Percentiles rank a stretch among this genome's conserved stretches.
These are phyloP conservation scores for Phytophthora capsici DNA, from an alignment of 352 stramenopile genomes.

Conservation along the genomic window DNA sequence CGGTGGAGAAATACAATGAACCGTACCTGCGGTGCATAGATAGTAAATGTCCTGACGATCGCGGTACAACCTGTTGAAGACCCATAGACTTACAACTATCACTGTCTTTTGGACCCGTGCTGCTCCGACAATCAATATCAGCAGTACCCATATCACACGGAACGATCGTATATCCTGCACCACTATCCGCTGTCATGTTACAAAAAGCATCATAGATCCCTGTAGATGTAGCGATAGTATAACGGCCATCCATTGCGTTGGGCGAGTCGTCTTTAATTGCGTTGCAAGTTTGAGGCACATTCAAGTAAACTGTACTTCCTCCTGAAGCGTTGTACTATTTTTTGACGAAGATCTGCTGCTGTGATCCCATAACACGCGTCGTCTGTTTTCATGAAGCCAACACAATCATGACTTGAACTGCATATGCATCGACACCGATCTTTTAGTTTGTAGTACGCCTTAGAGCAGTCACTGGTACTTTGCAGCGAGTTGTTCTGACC, in stretches of 20 bases:
- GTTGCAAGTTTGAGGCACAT: conserved; percentile 59
- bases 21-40: conserved; percentile 54
- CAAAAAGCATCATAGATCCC: conserved; percentile 56
- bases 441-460: conserved; percentile 34
- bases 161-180: conserved; percentile 61
- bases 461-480: conserved; percentile 31
- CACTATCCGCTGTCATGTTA: conserved; percentile 57
- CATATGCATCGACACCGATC: conserved; percentile 62
- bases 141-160: conserved; percentile 49
- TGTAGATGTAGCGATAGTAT: conserved; percentile 51
- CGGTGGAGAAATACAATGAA: conserved; percentile 56
- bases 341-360: conserved; percentile 45
- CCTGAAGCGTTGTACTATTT: conserved; percentile 44
- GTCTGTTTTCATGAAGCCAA: conserved; percentile 50
- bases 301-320: conserved; percentile 47
- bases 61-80: conserved; percentile 55
- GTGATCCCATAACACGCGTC: conserved; percentile 50
- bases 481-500: conserved; percentile 42
- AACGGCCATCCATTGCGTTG: conserved; percentile 40
- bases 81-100: conserved; percentile 65
- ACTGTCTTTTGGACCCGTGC: conserved; percentile 40
- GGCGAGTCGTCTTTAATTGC: conserved; percentile 51
- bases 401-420: conserved; percentile 34
- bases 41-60: conserved; percentile 52
- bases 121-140: conserved; percentile 40